Conservation (phyloP, 176 grass and related monocot species). For the Phoenix roebelenii region DNA sequence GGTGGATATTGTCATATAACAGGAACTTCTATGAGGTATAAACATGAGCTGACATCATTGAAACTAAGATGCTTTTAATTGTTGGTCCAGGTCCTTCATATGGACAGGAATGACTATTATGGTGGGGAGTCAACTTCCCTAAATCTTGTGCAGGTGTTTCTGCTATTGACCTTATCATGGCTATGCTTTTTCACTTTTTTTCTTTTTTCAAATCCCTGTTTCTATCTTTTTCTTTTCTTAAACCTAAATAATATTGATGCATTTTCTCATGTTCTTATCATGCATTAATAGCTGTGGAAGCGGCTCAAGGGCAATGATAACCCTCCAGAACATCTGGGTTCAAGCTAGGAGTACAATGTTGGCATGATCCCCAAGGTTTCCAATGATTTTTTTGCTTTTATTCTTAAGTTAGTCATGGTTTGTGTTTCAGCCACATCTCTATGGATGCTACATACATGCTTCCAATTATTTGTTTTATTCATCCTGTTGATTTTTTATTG, state of each 20-base stretch:
- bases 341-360: slow-evolving; percentile 90
- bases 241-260: background rate
- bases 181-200: background rate
- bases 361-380: slow-evolving; percentile 95
- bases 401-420: no score
- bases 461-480: no score
- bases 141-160: slow-evolving; percentile 44
- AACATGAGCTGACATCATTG: slow-evolving; percentile 1
- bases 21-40: no score
- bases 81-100: slow-evolving; percentile 51
- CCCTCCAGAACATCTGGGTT: slow-evolving; percentile 49
- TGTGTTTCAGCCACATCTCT: no score
- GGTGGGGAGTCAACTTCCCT: slow-evolving; percentile 65
- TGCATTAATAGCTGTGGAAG: slow-evolving; percentile 54
- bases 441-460: no score
- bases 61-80: background rate
- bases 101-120: slow-evolving; percentile 74
- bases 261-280: background rate
- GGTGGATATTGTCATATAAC: no score
- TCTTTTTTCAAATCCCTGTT: background rate
- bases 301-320: slow-evolving; percentile 60
- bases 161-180: background rate
- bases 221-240: no score
- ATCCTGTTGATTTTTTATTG: no score
- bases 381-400: no score